Evolutionary conservation across 169 alveolate species (phyloP).

Genomic region (Perkinsus chesapeaki): DNA sequence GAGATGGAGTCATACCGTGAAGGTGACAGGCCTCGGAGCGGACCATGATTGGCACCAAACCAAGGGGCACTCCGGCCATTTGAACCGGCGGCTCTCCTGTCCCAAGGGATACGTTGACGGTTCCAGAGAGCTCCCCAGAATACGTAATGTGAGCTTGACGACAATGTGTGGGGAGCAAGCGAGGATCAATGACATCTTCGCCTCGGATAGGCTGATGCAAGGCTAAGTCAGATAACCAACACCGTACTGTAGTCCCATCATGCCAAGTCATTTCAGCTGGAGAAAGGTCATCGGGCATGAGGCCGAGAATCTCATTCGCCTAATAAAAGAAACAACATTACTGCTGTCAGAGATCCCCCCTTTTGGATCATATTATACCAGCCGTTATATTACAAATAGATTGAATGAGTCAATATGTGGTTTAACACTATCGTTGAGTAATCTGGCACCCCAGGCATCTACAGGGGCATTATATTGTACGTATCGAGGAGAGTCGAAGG

Average conservation of each 20-base stretch:
- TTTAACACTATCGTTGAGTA: not conserved
- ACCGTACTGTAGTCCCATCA: not conserved
- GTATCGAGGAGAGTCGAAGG: not conserved
- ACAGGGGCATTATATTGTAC: not conserved
- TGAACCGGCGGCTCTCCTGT: conserved; percentile 12
- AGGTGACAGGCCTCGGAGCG: conserved; percentile 87
- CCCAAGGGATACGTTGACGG: conserved; percentile 13
- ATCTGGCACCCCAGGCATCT: not conserved
- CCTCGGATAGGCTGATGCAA: not conserved
- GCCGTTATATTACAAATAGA: not conserved
- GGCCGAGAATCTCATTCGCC: not conserved
- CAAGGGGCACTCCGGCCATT: conserved; percentile 57
- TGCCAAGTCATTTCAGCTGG: not conserved
- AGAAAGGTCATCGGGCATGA: not conserved
- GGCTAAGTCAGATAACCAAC: not conserved
- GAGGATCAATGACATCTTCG: not conserved
- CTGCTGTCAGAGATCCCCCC: not conserved
- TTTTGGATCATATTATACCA: not conserved
- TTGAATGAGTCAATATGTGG: not conserved
- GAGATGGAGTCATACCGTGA: conserved; percentile 70
- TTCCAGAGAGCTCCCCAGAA: conserved; percentile 30
- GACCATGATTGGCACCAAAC: conserved; percentile 95
- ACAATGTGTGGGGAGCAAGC: conserved; percentile 30
- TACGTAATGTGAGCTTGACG: conserved; percentile 32
- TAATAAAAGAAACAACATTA: not conserved